These are phyloP conservation scores for Mortierella polycephala DNA, from an alignment of 371 early-diverging fungal genomes.

Conservation along the genomic window DNA sequence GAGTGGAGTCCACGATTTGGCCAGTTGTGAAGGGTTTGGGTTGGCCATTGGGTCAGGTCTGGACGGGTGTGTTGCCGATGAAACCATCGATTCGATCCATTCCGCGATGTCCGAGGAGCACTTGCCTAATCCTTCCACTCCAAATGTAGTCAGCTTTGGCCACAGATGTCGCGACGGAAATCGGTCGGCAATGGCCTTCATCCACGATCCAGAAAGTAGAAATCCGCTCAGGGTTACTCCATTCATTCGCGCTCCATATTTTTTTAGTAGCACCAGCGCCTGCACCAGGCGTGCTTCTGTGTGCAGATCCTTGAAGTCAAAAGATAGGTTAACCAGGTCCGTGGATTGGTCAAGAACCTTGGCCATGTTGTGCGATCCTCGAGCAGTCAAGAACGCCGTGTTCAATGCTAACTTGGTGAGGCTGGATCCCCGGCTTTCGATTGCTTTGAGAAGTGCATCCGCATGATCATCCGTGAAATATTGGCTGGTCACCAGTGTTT, in stretches of 20 bases:
- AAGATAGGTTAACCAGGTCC: background rate
- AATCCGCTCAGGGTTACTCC: background rate
- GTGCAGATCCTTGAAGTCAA: background rate
- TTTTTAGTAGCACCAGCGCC: background rate
- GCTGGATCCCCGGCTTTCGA: slow-evolving; percentile 2
- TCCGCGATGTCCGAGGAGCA: too few relatives aligned
- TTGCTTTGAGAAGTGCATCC: background rate
- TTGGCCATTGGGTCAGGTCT: too few relatives aligned
- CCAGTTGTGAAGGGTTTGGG: background rate
- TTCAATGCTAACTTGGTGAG: slow-evolving; percentile 2
- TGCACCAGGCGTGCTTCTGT: background rate
- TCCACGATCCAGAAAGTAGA: too few relatives aligned
- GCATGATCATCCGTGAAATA: slow-evolving; percentile 11
- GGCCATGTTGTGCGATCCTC: slow-evolving; percentile 2
- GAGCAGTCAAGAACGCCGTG: background rate
- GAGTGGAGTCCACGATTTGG: background rate
- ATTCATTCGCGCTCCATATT: background rate
- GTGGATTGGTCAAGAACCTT: background rate
- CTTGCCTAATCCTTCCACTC: too few relatives aligned
- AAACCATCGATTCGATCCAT: too few relatives aligned
- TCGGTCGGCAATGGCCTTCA: background rate
- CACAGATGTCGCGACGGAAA: too few relatives aligned
- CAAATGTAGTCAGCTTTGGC: background rate
- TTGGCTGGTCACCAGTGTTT: background rate
- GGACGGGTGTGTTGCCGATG: too few relatives aligned